Base-by-base conservation (phyloP, 305 asterid species). In the Fraxinus velutina region DNA sequence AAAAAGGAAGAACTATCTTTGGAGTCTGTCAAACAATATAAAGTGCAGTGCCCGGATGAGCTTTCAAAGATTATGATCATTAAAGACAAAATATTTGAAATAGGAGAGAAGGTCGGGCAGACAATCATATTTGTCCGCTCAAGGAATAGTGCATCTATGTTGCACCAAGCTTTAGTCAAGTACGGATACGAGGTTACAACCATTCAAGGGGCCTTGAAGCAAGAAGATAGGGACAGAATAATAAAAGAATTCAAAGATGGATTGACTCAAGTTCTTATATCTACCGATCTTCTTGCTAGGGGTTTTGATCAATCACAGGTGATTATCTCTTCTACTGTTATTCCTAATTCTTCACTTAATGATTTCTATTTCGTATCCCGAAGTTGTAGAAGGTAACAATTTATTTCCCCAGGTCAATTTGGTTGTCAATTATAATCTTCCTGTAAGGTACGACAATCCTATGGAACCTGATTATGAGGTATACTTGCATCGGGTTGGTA, bases 251-350 rank as follows among this genome's bases (percentile, higher is more conserved):
- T 95, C 79, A 93, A 88, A 84, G 94, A 93, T 1, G 99, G 99
- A n/a, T 79, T 93, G 85, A 94, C 99, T 82, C 94, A 90, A 84
- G 97, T 96, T 79, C 94, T 96, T 71, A 93, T 95, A 79, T 91
- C 99, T 77, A 95, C 99, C 27, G 99, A 93, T 87, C 85, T 95
- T 83, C 97, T 95, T 50, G 93, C 99, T 76, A 94, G 99, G 66
- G 98, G 99, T 37, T 95, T 95, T 87, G 99, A 95, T 84, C 99
- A 95, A 89, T 72, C 88, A 64, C 94, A 92, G 97, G 99, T 93
- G 60, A 78, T 68, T 79, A 78, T 70, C 22, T 24, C 52, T 82
- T 78, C 33, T 52, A 36, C 37, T 79, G 21, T 76, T 12, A 64
- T 39, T 75, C 32, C 76, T 60, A 71, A 44, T 77, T 42, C 50